Evolutionary conservation across 768 basidiomycete genomes (phyloP).

Genomic region (Vararia minispora): DNA sequence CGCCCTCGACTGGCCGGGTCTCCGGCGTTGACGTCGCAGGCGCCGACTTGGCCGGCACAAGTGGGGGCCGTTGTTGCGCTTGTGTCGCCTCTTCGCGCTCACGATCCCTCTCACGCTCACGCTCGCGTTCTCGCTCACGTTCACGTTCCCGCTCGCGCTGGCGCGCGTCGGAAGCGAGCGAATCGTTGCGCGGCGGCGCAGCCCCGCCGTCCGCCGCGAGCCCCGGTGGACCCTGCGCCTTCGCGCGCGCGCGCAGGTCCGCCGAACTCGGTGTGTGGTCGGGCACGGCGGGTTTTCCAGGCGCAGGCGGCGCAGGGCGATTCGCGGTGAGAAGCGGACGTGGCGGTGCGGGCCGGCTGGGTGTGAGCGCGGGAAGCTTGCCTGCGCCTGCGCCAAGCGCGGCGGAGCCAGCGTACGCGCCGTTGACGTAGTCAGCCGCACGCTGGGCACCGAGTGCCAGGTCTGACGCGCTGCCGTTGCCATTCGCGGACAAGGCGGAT

Average conservation of each 20-base stretch:
- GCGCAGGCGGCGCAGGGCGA: conserved; percentile 37
- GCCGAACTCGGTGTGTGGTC: conserved; percentile 52
- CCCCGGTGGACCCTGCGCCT: conserved; percentile 40
- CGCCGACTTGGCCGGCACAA: conserved; percentile 31
- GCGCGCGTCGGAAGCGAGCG: conserved; percentile 18
- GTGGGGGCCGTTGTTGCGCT: conserved; percentile 19
- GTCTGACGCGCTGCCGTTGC: conserved; percentile 23
- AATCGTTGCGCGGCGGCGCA: conserved; percentile 42
- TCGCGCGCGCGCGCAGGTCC: conserved; percentile 55
- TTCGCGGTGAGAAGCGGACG: conserved; percentile 49
- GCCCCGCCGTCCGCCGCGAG: conserved; percentile 18
- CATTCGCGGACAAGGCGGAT: no score
- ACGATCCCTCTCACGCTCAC: conserved; percentile 18
- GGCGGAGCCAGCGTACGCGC: conserved; percentile 29
- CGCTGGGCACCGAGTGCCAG: conserved; percentile 36
- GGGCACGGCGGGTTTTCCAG: conserved; percentile 23
- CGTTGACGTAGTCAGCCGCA: conserved; percentile 55
- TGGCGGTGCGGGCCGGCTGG: conserved; percentile 57
- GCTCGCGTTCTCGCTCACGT: conserved; percentile 18
- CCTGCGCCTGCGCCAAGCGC: conserved; percentile 21
- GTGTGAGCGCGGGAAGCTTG: conserved; percentile 29
- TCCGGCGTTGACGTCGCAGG: conserved; percentile 33
- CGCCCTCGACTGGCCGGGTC: conserved; percentile 32
- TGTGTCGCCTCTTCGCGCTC: conserved; percentile 11
- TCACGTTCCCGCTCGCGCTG: conserved; percentile 26